Conservation (phyloP, 305 asterid genomes). For the Fraxinus velutina region DNA sequence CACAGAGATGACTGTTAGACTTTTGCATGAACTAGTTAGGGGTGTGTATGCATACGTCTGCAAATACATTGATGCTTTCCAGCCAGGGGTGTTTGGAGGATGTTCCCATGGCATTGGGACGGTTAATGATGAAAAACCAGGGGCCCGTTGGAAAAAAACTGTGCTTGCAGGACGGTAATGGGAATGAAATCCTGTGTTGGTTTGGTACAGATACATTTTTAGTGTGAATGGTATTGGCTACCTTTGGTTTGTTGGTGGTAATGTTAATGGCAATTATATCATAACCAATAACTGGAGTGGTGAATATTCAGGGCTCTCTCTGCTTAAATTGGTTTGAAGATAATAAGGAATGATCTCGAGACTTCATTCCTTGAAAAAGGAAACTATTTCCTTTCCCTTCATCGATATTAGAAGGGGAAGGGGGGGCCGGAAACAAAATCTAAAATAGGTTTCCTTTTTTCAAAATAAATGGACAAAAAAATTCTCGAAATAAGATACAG, state of each 20-base stretch:
- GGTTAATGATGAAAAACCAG: background rate
- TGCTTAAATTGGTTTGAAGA: background rate
- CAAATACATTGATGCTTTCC: background rate
- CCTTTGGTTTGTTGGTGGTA: background rate
- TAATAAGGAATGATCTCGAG: background rate
- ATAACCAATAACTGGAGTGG: background rate
- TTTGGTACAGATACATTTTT: background rate
- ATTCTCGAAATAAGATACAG: background rate
- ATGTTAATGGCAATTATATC: background rate
- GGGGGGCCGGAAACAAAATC: background rate
- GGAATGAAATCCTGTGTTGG: background rate
- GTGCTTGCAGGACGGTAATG: background rate
- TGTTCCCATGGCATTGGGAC: background rate
- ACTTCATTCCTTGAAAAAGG: background rate
- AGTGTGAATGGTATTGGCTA: background rate
- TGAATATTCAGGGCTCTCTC: background rate
- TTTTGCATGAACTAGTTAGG: background rate
- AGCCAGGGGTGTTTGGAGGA: background rate
- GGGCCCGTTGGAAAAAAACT: background rate
- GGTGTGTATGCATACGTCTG: background rate
- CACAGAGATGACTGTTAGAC: background rate
- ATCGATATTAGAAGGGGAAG: too few relatives aligned
- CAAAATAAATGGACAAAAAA: background rate
- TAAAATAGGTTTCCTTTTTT: background rate
- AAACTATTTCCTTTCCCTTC: background rate